These are phyloP conservation scores for Nakazawaea molendinolei DNA, from an alignment of 805 yeast genomes.

Conservation along the genomic window DNA sequence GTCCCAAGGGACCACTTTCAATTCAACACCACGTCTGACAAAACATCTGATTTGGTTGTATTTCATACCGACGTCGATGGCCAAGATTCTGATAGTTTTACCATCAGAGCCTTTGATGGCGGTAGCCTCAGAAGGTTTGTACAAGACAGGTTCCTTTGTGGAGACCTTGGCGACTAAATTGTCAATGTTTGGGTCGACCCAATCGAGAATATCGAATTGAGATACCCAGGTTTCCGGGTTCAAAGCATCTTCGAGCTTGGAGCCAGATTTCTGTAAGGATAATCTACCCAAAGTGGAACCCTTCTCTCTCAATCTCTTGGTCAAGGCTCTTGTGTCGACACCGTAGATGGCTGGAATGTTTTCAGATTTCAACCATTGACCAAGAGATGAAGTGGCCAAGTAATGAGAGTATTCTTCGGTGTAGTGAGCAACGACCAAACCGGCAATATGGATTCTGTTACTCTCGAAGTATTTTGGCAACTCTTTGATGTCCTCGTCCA, in stretches of 20 bases:
- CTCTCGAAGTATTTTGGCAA: constrained; percentile 94
- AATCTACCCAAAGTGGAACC: constrained; percentile 94
- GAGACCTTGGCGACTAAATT: constrained; percentile 93
- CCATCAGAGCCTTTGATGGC: constrained; percentile 63
- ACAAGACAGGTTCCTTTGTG: constrained; percentile 64
- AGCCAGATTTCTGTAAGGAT: constrained; percentile 44
- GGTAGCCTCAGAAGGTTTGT: constrained; percentile 57
- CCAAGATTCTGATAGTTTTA: constrained; percentile 72
- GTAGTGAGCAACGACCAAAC: constrained; percentile 93
- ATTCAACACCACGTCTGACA: constrained; percentile 91
- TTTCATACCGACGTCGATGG: constrained; percentile 97
- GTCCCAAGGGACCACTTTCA: constrained; percentile 94
- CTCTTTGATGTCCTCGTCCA: constrained; percentile 66
- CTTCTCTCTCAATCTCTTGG: constrained; percentile 84
- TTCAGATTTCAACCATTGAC: constrained; percentile 87
- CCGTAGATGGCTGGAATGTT: constrained; percentile 96
- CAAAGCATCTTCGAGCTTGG: constrained; percentile 27
- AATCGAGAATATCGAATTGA: constrained; percentile 70
- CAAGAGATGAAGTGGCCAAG: constrained; percentile 87
- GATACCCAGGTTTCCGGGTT: constrained; percentile 46
- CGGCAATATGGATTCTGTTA: constrained; percentile 88
- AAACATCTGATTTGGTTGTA: constrained; percentile 97
- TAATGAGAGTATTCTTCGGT: constrained; percentile 94
- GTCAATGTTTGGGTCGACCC: constrained; percentile 87
- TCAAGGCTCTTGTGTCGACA: constrained; percentile 92